Evolutionary conservation across 805 yeast species (phyloP).

Genomic region (Candida sakaeoensis): DNA sequence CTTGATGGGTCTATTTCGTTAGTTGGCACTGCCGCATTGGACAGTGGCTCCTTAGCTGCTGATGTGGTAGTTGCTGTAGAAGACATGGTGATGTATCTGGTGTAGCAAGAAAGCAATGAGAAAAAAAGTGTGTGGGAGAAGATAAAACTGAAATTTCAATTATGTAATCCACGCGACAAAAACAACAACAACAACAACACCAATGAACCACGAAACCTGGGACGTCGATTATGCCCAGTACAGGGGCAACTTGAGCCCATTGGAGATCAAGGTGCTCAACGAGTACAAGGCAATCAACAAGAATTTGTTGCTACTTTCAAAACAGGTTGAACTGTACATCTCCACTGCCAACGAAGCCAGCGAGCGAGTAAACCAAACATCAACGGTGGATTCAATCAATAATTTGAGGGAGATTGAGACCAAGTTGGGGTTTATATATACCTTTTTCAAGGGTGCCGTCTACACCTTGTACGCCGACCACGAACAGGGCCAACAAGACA

Average conservation of each 20-base stretch:
- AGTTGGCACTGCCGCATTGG: slow-evolving; percentile 8
- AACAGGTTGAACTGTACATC: slow-evolving; percentile 4
- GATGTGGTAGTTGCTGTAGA: neutral
- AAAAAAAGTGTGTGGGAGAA: too few species aligned
- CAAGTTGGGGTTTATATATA: slow-evolving; percentile 61
- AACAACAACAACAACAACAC: neutral
- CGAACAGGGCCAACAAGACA: slow-evolving; percentile 30
- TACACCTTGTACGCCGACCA: slow-evolving; percentile 50
- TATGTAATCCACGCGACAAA: neutral
- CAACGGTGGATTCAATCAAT: slow-evolving; percentile 20
- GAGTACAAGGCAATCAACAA: slow-evolving; percentile 8
- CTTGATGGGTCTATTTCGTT: slow-evolving; percentile 14
- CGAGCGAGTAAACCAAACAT: neutral
- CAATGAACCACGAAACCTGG: neutral
- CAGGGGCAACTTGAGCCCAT: neutral
- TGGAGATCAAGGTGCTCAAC: slow-evolving; percentile 4
- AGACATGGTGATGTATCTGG: neutral
- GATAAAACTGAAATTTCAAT: neutral
- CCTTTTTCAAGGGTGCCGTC: slow-evolving; percentile 67
- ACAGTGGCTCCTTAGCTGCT: neutral
- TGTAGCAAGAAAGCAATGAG: neutral
- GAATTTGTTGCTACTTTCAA: slow-evolving; percentile 1
- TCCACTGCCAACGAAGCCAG: neutral
- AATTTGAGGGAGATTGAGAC: slow-evolving; percentile 59
- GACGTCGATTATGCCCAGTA: too few species aligned